phyloP scores from a whole-genome alignment of 1,284 basidiomycete genomes.

The Puccinia triticina region DNA sequence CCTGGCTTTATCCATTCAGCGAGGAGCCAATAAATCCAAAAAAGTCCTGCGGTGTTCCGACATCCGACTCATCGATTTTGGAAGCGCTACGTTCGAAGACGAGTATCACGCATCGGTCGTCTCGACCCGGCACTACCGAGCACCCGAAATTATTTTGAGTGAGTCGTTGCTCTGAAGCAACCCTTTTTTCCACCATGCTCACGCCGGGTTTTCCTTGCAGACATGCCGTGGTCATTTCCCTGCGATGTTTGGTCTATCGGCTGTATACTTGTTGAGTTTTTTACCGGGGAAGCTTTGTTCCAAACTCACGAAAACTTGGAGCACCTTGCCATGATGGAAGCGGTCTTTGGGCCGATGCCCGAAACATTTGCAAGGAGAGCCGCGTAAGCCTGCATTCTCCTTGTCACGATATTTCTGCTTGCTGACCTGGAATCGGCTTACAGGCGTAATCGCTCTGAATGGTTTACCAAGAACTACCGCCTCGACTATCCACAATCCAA shows the following conservation, averaged over 20 bases:
- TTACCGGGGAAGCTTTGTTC: slow-evolving; percentile 94
- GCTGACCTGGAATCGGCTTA: slow-evolving; percentile 54
- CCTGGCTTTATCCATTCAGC: neutral
- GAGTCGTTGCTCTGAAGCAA: slow-evolving; percentile 57
- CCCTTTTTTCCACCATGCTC: neutral
- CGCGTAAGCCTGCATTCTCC: slow-evolving; percentile 56
- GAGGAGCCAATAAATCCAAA: slow-evolving; percentile 63
- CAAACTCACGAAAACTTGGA: slow-evolving; percentile 95
- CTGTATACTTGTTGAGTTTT: slow-evolving; percentile 98
- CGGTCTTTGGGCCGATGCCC: slow-evolving; percentile 96
- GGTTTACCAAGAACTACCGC: slow-evolving; percentile 78
- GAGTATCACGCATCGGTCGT: slow-evolving; percentile 99
- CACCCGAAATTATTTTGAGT: slow-evolving; percentile 98
- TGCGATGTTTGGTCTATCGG: slow-evolving; percentile 98
- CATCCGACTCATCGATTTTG: slow-evolving; percentile 97
- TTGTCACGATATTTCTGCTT: neutral
- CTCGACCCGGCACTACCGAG: slow-evolving; percentile 95
- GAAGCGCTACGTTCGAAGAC: slow-evolving; percentile 94
- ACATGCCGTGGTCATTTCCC: slow-evolving; percentile 95
- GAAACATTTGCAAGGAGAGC: slow-evolving; percentile 69
- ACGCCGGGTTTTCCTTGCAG: slow-evolving; percentile 62
- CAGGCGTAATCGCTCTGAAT: slow-evolving; percentile 80
- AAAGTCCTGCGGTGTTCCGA: slow-evolving; percentile 82
- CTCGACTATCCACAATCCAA: slow-evolving; percentile 90
- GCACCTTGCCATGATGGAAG: slow-evolving; percentile 99